These are phyloP conservation scores for Osmanthus fragrans DNA, from an alignment of 257 asterid genomes.

Conservation along the genomic window DNA sequence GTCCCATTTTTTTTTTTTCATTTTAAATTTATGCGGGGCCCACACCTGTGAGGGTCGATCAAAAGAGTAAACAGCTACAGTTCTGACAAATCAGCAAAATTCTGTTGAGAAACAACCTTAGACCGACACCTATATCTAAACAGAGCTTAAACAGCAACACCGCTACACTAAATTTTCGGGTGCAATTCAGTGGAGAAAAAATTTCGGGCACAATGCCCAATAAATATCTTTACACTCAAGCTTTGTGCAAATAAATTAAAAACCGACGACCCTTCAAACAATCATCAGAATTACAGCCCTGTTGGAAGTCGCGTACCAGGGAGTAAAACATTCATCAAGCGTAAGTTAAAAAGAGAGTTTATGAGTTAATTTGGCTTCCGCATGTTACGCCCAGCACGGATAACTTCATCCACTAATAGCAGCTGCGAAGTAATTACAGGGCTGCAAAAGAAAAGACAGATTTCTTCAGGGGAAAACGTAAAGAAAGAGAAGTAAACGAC, in stretches of 20 bases:
- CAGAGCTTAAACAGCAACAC: neutral
- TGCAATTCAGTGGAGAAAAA: neutral
- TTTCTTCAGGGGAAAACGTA: conserved; percentile 5
- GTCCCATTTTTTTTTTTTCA: too few relatives aligned
- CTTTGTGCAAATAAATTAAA: conserved; percentile 17
- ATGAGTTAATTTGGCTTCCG: conserved; percentile 66
- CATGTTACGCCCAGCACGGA: conserved; percentile 98
- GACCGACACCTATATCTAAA: neutral
- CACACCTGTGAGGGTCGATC: too few relatives aligned
- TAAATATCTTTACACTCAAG: conserved; percentile 17
- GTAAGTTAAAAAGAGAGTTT: neutral
- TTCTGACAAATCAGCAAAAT: too few relatives aligned
- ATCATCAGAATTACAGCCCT: neutral
- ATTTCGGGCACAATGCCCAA: too few relatives aligned
- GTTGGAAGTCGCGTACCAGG: neutral
- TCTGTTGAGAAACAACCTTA: neutral
- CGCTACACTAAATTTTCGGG: neutral
- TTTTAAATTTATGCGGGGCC: too few relatives aligned
- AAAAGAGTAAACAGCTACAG: too few relatives aligned
- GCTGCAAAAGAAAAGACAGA: conserved; percentile 44
- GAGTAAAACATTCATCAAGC: neutral
- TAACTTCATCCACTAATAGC: conserved; percentile 92
- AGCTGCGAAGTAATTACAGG: conserved; percentile 91
- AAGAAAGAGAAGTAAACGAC: neutral
- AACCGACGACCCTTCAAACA: conserved; percentile 10